Evolutionary conservation across 2,329 filamentous ascomycete species (phyloP).

Genomic region (Fusarium sulawesiense): DNA sequence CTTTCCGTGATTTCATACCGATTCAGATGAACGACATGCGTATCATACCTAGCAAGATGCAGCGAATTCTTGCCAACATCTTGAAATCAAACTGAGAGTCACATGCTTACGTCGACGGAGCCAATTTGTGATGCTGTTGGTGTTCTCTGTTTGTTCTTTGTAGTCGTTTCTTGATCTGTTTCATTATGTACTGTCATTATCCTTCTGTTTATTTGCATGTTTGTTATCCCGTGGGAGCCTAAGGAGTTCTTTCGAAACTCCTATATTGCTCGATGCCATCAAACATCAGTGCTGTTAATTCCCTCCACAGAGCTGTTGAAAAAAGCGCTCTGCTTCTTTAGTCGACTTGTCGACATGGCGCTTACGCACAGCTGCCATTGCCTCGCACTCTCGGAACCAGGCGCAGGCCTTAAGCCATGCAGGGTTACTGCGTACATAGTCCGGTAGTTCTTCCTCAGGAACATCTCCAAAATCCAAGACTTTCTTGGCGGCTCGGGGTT

Average conservation of each 20-base stretch:
- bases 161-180: neutral
- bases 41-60: neutral
- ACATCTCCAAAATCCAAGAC: conserved; percentile 54
- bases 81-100: neutral
- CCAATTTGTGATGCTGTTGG: neutral
- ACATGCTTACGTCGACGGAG: neutral
- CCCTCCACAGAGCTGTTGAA: conserved; percentile 15
- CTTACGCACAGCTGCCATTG: conserved; percentile 20
- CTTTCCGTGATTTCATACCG: neutral
- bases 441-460: conserved; percentile 56
- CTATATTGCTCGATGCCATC: neutral
- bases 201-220: neutral
- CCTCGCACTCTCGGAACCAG: conserved; percentile 51
- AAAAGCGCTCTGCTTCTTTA: conserved; percentile 42
- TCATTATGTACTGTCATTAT: neutral
- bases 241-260: conserved; percentile 2
- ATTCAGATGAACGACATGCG: neutral
- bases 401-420: conserved; percentile 58
- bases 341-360: conserved; percentile 31
- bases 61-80: neutral
- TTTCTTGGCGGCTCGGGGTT: conserved; percentile 47
- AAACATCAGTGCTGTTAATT: neutral
- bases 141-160: neutral
- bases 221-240: neutral
- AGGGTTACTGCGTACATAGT: conserved; percentile 57